Base-by-base conservation (phyloP, 2,329 filamentous ascomycete genomes). In the Colletotrichum lupini region DNA sequence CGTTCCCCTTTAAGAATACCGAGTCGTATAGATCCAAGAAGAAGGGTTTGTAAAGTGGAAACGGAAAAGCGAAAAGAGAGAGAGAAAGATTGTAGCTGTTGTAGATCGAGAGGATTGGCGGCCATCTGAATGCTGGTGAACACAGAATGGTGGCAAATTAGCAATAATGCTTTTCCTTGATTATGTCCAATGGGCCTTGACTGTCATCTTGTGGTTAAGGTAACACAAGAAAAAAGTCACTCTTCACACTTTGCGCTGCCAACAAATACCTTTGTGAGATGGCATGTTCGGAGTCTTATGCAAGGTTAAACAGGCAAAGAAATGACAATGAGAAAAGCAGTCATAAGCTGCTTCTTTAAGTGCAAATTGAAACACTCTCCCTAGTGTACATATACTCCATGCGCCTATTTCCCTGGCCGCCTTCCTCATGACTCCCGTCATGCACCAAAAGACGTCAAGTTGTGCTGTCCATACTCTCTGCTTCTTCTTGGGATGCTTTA, bases 11-110 rank as follows among this genome's bases (percentile, higher is more conserved):
- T 74, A 82, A 78, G 75, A 83, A 83, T 74, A 75, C 74, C 28
- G 77, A 82, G 74, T 81, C 82, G 19, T 83, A 83, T 68, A 77
- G 80, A 16, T 75, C 78, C 61, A 83, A 83, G 79, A 83, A 83
- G 79, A 82, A 81, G 78, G 79, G 78, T 14, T 73, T 82, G 57
- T 81, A 76, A 42, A 35, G 3, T 4, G 32, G 2, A 6, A 42
- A 35, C 11, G 35, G 35, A 14, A 16, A 42, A 42, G 26, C 35
- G 14, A 42, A 42, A 42, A 42, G 35, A 42, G 37, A 42, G 37
- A 42, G 5, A 42, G 76, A 42, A 42, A 63, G 14, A 22, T 24
- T 65, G 61, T 35, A 26, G 42, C 26, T n/a, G 19, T 35, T 24
- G 14, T 19, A 42, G 37, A 42, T 14, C 1, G 7, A 19, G 14